These are phyloP conservation scores for Clitopilus hobsonii DNA, from an alignment of 768 basidiomycete species.

Conservation along the genomic window DNA sequence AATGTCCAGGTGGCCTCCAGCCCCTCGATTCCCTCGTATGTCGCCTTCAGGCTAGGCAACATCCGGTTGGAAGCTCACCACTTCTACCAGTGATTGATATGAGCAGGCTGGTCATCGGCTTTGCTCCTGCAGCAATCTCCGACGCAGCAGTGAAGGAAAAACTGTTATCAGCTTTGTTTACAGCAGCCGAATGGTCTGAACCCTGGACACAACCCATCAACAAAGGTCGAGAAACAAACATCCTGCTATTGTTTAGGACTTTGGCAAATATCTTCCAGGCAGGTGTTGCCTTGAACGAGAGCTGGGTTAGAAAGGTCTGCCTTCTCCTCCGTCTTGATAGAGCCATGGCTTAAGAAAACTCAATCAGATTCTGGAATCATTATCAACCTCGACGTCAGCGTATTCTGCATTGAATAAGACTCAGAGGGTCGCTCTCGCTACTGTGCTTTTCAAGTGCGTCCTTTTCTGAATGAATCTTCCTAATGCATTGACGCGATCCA, in stretches of 20 bases:
- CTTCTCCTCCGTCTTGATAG: neutral
- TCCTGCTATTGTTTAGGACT: constrained; percentile 72
- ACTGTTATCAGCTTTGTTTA: constrained; percentile 61
- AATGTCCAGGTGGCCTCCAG: constrained; percentile 69
- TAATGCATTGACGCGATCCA: constrained; percentile 6
- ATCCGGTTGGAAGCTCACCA: neutral
- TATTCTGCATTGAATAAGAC: constrained; percentile 58
- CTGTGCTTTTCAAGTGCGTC: constrained; percentile 84
- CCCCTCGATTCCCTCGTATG: constrained; percentile 69
- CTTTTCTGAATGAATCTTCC: neutral
- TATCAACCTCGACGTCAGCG: constrained; percentile 46
- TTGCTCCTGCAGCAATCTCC: constrained; percentile 49
- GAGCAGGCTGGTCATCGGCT: constrained; percentile 67
- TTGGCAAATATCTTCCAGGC: constrained; percentile 78
- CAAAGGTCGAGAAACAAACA: constrained; percentile 82
- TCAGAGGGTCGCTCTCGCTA: constrained; percentile 74
- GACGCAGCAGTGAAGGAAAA: constrained; percentile 35
- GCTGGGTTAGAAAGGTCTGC: constrained; percentile 51
- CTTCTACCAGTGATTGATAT: constrained; percentile 72
- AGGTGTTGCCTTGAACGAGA: constrained; percentile 34
- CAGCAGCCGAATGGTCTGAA: constrained; percentile 60
- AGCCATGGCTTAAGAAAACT: neutral
- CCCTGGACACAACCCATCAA: constrained; percentile 51
- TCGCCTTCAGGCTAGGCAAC: constrained; percentile 4
- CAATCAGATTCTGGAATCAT: constrained; percentile 49